Evolutionary conservation across 305 asterid species (phyloP).

Genomic region (Petunia hybrid): DNA sequence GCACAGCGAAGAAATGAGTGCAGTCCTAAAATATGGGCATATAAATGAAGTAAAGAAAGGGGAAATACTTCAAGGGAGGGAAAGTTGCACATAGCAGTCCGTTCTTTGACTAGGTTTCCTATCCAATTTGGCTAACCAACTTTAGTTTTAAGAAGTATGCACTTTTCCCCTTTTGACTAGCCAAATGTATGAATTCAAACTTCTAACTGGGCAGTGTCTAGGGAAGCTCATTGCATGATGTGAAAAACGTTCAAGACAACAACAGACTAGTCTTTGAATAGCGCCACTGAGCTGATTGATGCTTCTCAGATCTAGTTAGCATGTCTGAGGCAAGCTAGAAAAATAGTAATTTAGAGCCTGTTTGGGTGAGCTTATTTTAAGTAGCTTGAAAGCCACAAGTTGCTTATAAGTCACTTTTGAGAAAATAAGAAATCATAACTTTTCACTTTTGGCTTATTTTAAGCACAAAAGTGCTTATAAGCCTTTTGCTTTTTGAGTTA

Average conservation of each 20-base stretch:
- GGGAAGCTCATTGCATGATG: not conserved
- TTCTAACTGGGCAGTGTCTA: slow-evolving; percentile 9
- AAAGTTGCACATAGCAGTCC: not conserved
- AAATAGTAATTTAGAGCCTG: too few species aligned
- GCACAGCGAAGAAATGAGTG: not conserved
- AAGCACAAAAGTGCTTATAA: too few species aligned
- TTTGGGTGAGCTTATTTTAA: too few species aligned
- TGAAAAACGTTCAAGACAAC: not conserved
- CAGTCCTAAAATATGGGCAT: not conserved
- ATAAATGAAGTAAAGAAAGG: not conserved
- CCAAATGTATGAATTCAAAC: not conserved
- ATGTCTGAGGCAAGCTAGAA: too few species aligned
- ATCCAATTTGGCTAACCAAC: slow-evolving; percentile 14
- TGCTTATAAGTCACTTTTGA: too few species aligned
- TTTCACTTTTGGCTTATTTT: too few species aligned
- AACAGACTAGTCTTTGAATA: not conserved
- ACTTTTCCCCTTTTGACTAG: not conserved
- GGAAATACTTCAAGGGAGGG: slow-evolving; percentile 3
- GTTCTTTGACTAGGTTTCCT: not conserved
- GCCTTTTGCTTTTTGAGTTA: too few species aligned
- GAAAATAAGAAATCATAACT: too few species aligned
- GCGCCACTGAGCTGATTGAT: not conserved
- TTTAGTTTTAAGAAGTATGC: not conserved
- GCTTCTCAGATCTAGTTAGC: not conserved
- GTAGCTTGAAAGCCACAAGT: too few species aligned